phyloP scores from a whole-genome alignment of 108 stramenopile genomes.

The Nitzschia sp. region DNA sequence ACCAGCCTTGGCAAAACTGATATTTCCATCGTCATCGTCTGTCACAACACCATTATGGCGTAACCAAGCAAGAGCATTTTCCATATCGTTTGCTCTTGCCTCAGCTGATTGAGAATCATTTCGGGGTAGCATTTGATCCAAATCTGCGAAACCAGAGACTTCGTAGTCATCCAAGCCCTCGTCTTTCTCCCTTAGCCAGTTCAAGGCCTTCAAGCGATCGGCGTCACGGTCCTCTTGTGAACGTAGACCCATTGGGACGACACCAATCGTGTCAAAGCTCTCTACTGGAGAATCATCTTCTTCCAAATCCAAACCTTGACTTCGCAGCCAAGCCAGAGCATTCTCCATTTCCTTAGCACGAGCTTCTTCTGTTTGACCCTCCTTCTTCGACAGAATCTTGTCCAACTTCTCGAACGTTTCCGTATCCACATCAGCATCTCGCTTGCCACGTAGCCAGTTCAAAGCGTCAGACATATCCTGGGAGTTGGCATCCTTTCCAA shows the following conservation, averaged over 20 bases:
- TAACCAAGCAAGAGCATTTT: conserved; percentile 37
- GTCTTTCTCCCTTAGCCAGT: conserved; percentile 25
- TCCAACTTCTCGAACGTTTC: conserved; percentile 29
- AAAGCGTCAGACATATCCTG: conserved; percentile 25
- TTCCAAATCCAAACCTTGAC: conserved; percentile 42
- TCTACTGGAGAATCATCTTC: conserved; percentile 22
- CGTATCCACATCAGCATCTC: conserved; percentile 1
- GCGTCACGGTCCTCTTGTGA: conserved; percentile 18
- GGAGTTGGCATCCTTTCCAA: conserved; percentile 1
- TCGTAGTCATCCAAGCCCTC: conserved; percentile 11
- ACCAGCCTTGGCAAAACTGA: conserved; percentile 16
- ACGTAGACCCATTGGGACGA: conserved; percentile 19
- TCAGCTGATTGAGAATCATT: conserved; percentile 20
- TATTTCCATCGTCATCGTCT: conserved; percentile 13
- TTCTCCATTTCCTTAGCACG: conserved; percentile 53
- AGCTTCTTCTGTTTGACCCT: conserved; percentile 21
- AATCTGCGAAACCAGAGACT: conserved; percentile 21
- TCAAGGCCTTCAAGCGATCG: conserved; percentile 37
- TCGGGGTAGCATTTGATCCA: conserved; percentile 21
- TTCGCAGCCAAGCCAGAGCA: conserved; percentile 44
- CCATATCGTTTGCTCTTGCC: conserved; percentile 33
- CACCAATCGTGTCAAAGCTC: conserved; percentile 23
- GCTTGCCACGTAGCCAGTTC: conserved; percentile 27
- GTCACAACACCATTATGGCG: conserved; percentile 29
- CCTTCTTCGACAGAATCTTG: conserved; percentile 28